Evolutionary conservation across 1,284 basidiomycete genomes (phyloP).

Genomic region (Trametes pubescens): DNA sequence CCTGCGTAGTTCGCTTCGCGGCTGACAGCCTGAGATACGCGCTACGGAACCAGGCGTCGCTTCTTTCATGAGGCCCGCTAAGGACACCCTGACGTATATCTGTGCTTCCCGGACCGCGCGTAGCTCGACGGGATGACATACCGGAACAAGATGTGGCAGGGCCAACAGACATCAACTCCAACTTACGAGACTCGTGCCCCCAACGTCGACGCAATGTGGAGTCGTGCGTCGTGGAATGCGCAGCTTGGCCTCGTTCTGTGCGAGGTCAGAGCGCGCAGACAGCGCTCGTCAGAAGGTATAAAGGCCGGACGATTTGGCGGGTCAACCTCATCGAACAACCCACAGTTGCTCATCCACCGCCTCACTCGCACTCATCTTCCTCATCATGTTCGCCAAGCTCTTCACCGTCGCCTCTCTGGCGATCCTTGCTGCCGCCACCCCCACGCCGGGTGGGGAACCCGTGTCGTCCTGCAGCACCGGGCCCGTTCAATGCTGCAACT

Average conservation of each 20-base stretch:
- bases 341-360: background rate
- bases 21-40: too few relatives aligned
- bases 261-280: background rate
- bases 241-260: background rate
- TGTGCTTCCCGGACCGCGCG: background rate
- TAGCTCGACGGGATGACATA: background rate
- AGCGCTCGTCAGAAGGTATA: background rate
- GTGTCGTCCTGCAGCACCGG: conserved; percentile 32
- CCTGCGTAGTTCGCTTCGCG: too few relatives aligned
- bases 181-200: background rate
- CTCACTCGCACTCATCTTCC: background rate
- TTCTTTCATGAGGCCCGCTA: too few relatives aligned
- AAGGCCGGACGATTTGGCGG: background rate
- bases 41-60: too few relatives aligned
- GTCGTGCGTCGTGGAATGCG: background rate
- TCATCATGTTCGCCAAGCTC: conserved; percentile 9
- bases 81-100: background rate
- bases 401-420: conserved; percentile 14
- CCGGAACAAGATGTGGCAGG: background rate
- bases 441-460: conserved; percentile 4
- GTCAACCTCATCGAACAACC: background rate
- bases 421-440: conserved; percentile 13
- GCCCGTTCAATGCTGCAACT: conserved; percentile 34
- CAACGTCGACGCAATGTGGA: background rate
- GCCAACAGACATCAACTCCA: background rate